A percentile compares a stretch with the other conserved stretches of the same genome.
These are phyloP conservation scores for Massospora cicadina DNA, from an alignment of 371 early-diverging fungal species.

Conservation along the genomic window DNA sequence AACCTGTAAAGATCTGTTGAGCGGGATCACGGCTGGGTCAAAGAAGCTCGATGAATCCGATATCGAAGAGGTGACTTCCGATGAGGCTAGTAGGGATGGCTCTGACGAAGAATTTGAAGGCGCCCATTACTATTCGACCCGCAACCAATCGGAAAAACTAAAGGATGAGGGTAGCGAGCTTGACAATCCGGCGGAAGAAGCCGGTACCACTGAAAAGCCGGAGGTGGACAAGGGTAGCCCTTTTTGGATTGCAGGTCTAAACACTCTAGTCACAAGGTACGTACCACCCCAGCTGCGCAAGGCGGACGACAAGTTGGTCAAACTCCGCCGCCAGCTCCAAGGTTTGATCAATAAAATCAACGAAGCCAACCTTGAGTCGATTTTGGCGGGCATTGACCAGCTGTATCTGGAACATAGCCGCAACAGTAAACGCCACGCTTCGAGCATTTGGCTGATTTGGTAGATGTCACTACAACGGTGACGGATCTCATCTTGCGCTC, in stretches of 20 bases:
- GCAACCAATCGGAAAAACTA: slow-evolving; percentile 7
- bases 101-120: slow-evolving; percentile 13
- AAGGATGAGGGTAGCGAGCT: slow-evolving; percentile 5
- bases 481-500: slow-evolving; percentile 53
- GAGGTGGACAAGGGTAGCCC: slow-evolving; percentile 7
- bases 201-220: slow-evolving; percentile 1
- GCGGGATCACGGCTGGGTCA: slow-evolving; percentile 24
- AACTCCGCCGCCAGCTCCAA: slow-evolving; percentile 58
- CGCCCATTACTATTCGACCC: slow-evolving; percentile 7
- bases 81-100: slow-evolving; percentile 15
- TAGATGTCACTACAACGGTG: slow-evolving; percentile 71
- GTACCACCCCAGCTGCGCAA: slow-evolving; percentile 81
- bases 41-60: slow-evolving; percentile 14
- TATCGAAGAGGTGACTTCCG: slow-evolving; percentile 12
- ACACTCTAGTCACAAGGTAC: slow-evolving; percentile 34
- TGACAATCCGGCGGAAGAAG: slow-evolving; percentile 1
- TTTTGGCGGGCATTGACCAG: slow-evolving; percentile 57
- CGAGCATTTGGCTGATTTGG: background rate
- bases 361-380: slow-evolving; percentile 78
- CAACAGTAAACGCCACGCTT: slow-evolving; percentile 30
- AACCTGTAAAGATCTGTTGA: slow-evolving; percentile 22
- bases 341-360: slow-evolving; percentile 60
- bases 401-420: slow-evolving; percentile 61
- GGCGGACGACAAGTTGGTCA: slow-evolving; percentile 26
- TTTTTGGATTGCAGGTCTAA: background rate